Conservation (phyloP, 2,329 filamentous ascomycete species). For the Coniella vitis region DNA sequence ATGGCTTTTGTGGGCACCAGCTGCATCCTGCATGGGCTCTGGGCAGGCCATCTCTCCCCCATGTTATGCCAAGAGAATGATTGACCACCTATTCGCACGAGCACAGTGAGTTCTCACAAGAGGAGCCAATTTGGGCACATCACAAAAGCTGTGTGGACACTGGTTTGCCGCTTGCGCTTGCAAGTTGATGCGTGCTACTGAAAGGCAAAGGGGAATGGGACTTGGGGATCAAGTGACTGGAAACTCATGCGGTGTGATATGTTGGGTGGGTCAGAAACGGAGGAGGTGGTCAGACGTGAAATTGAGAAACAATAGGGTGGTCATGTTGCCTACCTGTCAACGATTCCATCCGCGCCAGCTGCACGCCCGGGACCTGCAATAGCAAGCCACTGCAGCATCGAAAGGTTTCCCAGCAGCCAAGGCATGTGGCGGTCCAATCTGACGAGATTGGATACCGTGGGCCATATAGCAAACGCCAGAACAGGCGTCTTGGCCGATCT, state of each 20-base stretch:
- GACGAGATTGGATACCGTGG: conserved; percentile 63
- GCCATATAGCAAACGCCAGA: conserved; percentile 70
- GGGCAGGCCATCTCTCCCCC: conserved; percentile 1
- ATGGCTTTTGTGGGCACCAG: conserved; percentile 18
- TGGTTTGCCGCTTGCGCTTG: conserved; percentile 27
- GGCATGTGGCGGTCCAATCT: conserved; percentile 79
- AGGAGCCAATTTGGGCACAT: not conserved
- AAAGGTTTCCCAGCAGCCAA: conserved; percentile 73
- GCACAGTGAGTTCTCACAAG: no score
- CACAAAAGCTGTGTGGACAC: conserved; percentile 5
- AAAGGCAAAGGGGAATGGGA: conserved; percentile 31
- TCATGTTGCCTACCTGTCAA: conserved; percentile 74
- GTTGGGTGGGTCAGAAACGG: conserved; percentile 9
- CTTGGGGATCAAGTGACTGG: conserved; percentile 38
- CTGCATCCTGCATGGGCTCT: conserved; percentile 5
- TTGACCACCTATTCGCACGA: no score
- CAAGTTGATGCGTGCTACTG: conserved; percentile 20
- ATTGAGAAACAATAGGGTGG: conserved; percentile 5
- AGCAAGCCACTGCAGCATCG: conserved; percentile 68
- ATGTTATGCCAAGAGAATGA: not conserved
- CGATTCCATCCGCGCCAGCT: conserved; percentile 65
- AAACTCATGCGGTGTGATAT: conserved; percentile 36
- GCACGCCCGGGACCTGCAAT: conserved; percentile 68
- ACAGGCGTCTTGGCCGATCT: conserved; percentile 51
- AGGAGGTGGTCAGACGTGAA: not conserved